Evolutionary conservation across 768 basidiomycete genomes (phyloP).

Genomic region (Dioszegia crocea): DNA sequence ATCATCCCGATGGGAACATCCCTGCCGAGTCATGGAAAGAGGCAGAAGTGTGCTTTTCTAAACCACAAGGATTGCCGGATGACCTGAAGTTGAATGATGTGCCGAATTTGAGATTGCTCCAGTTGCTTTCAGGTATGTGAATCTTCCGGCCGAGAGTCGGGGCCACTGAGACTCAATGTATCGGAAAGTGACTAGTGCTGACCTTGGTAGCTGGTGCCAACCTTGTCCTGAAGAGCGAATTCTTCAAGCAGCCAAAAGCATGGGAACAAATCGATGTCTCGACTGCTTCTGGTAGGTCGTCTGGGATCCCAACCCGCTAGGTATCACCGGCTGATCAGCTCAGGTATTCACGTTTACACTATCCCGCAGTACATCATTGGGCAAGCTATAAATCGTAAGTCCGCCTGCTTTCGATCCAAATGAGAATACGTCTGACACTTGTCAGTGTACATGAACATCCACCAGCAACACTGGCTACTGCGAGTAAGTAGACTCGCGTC

Average conservation of each 20-base stretch:
- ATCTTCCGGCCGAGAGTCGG: not conserved
- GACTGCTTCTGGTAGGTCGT: constrained; percentile 24
- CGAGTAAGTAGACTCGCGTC: constrained; percentile 6
- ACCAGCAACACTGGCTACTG: constrained; percentile 12
- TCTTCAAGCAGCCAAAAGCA: constrained; percentile 21
- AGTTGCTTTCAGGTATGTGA: constrained; percentile 32
- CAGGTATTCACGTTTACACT: constrained; percentile 43
- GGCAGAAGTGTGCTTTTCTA: constrained; percentile 32
- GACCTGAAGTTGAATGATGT: constrained; percentile 20
- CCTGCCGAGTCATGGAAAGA: constrained; percentile 18
- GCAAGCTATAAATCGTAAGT: constrained; percentile 33
- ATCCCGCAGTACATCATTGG: constrained; percentile 44
- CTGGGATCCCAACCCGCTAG: not conserved
- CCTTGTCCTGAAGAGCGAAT: constrained; percentile 15
- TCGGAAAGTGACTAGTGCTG: not conserved
- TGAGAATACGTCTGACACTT: not conserved
- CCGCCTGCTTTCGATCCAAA: not conserved
- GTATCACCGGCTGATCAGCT: not conserved
- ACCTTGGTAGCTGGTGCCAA: constrained; percentile 31
- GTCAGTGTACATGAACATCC: constrained; percentile 23
- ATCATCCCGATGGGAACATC: constrained; percentile 20
- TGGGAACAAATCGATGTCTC: constrained; percentile 29
- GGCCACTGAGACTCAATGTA: not conserved
- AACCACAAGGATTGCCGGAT: constrained; percentile 23
- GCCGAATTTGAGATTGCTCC: constrained; percentile 29